These are phyloP conservation scores for Arxiozyma slooffiae DNA, from an alignment of 1,139 yeast species.

Conservation along the genomic window DNA sequence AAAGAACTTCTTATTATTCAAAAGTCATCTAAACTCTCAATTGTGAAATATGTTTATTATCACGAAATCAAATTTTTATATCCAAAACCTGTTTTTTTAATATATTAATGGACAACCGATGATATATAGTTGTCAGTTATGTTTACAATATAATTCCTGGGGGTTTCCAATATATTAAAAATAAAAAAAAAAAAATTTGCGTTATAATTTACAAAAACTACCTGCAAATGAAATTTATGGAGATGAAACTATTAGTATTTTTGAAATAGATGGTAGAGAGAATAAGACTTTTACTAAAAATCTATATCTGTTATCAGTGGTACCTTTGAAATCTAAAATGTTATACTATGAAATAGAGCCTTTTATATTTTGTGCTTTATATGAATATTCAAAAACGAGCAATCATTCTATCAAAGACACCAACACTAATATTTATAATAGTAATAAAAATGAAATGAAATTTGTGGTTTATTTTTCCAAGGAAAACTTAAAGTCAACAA, in stretches of 20 bases:
- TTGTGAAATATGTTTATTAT: conserved; percentile 50
- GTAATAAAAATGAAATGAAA: conserved; percentile 35
- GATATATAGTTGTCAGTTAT: conserved; percentile 73
- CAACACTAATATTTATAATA: conserved; percentile 5
- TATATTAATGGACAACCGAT: conserved; percentile 58
- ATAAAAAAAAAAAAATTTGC: conserved; percentile 53
- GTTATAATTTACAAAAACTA: conserved; percentile 43
- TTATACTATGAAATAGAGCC: conserved; percentile 93
- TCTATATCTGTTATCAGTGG: conserved; percentile 76
- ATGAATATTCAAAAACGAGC: conserved; percentile 48
- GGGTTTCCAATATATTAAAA: conserved; percentile 59
- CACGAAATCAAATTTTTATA: conserved; percentile 85
- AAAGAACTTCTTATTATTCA: not conserved
- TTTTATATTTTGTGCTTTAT: conserved; percentile 70
- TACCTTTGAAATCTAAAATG: conserved; percentile 83
- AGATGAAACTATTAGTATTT: conserved; percentile 55
- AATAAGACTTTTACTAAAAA: conserved; percentile 79
- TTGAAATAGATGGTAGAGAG: conserved; percentile 89
- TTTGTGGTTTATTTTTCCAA: conserved; percentile 90
- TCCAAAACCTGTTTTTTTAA: conserved; percentile 85
- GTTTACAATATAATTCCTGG: conserved; percentile 75
- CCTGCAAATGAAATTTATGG: conserved; percentile 90
- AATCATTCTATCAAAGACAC: no score
- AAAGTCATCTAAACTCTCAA: conserved; percentile 2
- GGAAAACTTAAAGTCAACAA: conserved; percentile 66